A percentile compares a stretch with the other conserved stretches of the same genome.
Conservation (phyloP, 2,329 filamentous ascomycete genomes). For the Ophiostoma triangulosporum region DNA sequence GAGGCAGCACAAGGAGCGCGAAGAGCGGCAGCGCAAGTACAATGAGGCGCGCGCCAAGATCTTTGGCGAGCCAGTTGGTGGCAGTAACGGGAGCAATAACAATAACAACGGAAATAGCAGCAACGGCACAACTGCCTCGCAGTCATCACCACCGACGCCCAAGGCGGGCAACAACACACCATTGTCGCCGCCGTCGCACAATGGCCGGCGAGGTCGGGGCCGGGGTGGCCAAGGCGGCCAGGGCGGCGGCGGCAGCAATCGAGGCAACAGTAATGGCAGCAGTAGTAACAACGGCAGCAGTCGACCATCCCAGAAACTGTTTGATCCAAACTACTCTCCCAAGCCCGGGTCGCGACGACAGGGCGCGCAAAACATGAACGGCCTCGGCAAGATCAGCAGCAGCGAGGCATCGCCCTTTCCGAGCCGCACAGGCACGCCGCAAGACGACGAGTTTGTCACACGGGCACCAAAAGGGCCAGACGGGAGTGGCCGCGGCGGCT, state of each 20-base stretch:
- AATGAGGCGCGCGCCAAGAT: constrained; percentile 80
- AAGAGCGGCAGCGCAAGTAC: constrained; percentile 77
- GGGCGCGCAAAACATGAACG: constrained; percentile 18
- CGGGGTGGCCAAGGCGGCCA: constrained; percentile 20
- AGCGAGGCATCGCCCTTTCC: constrained; percentile 18
- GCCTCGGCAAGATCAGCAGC: constrained; percentile 8
- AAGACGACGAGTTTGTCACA: constrained; percentile 52
- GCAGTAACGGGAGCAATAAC: constrained; percentile 19
- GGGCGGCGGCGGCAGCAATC: not conserved
- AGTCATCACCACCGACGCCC: constrained; percentile 7
- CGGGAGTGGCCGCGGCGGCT: constrained; percentile 60
- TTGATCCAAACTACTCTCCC: not conserved
- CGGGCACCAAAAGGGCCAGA: constrained; percentile 69
- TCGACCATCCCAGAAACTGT: not conserved
- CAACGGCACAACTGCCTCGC: not conserved
- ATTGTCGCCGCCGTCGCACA: constrained; percentile 11
- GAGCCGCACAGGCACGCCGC: constrained; percentile 30
- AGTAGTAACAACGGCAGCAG: not conserved
- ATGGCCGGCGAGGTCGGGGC: constrained; percentile 32
- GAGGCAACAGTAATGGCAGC: not conserved
- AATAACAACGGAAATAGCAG: not conserved
- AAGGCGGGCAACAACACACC: not conserved
- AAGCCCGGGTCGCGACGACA: not conserved
- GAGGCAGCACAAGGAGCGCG: constrained; percentile 35
- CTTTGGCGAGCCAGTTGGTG: constrained; percentile 44